phyloP scores from a whole-genome alignment of 1,284 basidiomycete genomes.

The Blastosporella zonata region DNA sequence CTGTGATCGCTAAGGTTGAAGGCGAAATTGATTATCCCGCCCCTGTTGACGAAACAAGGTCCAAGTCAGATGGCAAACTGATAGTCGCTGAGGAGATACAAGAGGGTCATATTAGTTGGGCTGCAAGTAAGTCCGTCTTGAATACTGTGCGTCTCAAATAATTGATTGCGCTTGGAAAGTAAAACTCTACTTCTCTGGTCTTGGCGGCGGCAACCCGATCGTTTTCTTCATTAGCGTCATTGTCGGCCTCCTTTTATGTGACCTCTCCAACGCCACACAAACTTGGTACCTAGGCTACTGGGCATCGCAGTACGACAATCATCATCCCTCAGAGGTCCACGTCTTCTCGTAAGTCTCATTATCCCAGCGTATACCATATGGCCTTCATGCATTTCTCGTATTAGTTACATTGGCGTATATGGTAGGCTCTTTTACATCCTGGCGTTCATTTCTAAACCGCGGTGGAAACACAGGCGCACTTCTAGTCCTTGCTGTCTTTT shows the following conservation, averaged over 20 bases:
- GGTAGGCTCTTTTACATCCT: slow-evolving; percentile 7
- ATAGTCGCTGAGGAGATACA: slow-evolving; percentile 61
- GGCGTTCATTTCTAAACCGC: not conserved
- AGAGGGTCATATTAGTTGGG: slow-evolving; percentile 53
- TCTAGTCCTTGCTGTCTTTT: slow-evolving; percentile 30
- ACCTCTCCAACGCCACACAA: slow-evolving; percentile 37
- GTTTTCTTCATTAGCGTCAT: slow-evolving; percentile 39
- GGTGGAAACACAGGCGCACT: slow-evolving; percentile 22
- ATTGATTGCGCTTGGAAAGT: slow-evolving; percentile 19
- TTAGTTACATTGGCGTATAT: slow-evolving; percentile 48
- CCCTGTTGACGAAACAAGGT: slow-evolving; percentile 30
- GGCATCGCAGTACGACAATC: slow-evolving; percentile 50
- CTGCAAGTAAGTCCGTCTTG: slow-evolving; percentile 24
- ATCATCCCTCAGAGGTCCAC: slow-evolving; percentile 33
- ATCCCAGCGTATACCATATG: not conserved
- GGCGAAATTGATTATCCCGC: slow-evolving; percentile 36
- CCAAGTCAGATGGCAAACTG: slow-evolving; percentile 43
- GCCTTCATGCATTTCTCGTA: not conserved
- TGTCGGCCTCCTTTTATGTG: slow-evolving; percentile 27
- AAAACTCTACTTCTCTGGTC: slow-evolving; percentile 34
- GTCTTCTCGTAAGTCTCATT: slow-evolving; percentile 36
- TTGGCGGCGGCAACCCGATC: slow-evolving; percentile 40
- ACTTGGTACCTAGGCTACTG: slow-evolving; percentile 61
- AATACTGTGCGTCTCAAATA: slow-evolving; percentile 2
- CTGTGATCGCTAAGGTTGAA: slow-evolving; percentile 38